Conservation (phyloP, 805 yeast species). For the Candida broadrunensis region DNA sequence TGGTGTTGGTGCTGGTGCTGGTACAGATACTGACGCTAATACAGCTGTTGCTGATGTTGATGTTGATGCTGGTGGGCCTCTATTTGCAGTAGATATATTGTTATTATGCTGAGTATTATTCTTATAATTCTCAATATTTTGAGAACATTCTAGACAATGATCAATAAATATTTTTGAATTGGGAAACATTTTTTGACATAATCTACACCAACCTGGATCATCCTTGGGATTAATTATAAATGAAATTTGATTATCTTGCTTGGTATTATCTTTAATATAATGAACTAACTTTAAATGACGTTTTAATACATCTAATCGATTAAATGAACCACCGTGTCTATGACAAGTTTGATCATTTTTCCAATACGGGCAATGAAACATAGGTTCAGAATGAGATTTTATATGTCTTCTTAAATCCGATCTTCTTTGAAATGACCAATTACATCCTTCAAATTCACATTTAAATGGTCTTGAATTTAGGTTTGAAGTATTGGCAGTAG, state of each 20-base stretch:
- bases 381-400: constrained; percentile 64
- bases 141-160: constrained; percentile 65
- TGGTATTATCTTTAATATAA: constrained; percentile 45
- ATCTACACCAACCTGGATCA: constrained; percentile 67
- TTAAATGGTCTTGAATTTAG: constrained; percentile 28
- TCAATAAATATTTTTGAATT: constrained; percentile 56
- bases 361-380: constrained; percentile 74
- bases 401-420: constrained; percentile 68
- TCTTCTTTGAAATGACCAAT: constrained; percentile 68
- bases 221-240: constrained; percentile 23
- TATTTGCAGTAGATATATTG: no score
- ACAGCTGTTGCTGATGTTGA: no score
- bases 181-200: constrained; percentile 57
- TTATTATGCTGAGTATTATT: no score
- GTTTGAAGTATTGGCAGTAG: constrained; percentile 2
- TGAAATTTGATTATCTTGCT: neutral
- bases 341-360: constrained; percentile 67
- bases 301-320: constrained; percentile 69
- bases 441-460: constrained; percentile 46
- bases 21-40: neutral
- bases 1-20: neutral
- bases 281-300: constrained; percentile 72
- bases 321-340: constrained; percentile 72
- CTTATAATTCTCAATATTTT: constrained; percentile 7
- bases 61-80: no score